These are phyloP conservation scores for Mimosa pudica DNA, from an alignment of 306 rosid species.

Conservation along the genomic window DNA sequence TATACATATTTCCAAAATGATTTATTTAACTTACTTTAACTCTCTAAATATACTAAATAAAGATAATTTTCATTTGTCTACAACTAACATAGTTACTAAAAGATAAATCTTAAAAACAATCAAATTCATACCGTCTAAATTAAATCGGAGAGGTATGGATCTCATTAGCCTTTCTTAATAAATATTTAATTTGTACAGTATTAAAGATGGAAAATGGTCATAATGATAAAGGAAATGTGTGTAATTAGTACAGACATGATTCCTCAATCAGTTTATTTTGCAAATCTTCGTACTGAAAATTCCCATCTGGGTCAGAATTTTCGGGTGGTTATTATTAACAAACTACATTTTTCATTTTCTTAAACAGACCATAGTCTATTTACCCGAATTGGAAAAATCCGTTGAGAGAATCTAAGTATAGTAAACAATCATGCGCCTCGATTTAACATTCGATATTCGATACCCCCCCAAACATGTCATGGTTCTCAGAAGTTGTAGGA, in stretches of 20 bases:
- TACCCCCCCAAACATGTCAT: constrained; percentile 46
- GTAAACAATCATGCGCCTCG: constrained; percentile 32
- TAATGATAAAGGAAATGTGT: background rate
- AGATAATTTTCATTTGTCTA: too few relatives aligned
- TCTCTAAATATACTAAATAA: too few relatives aligned
- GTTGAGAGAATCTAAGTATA: constrained; percentile 33
- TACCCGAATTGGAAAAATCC: constrained; percentile 32
- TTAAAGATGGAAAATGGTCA: too few relatives aligned
- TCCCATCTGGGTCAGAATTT: background rate
- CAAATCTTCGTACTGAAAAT: background rate
- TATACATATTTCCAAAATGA: too few relatives aligned
- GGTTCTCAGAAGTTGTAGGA: constrained; percentile 65
- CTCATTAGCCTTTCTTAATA: too few relatives aligned
- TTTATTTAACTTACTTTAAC: too few relatives aligned
- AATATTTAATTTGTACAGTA: too few relatives aligned
- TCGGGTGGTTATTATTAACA: background rate
- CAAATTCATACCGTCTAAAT: too few relatives aligned
- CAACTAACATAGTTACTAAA: too few relatives aligned
- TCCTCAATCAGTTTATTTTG: background rate
- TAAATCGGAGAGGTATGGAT: too few relatives aligned
- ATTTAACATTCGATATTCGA: constrained; percentile 32
- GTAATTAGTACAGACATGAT: background rate
- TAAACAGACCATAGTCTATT: background rate
- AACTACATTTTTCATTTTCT: background rate
- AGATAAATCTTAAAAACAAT: too few relatives aligned